Evolutionary conservation across 2,329 filamentous ascomycete genomes (phyloP), one percentile per base, ranked within the genome.

Genomic region (Didymella arachidicola): DNA sequence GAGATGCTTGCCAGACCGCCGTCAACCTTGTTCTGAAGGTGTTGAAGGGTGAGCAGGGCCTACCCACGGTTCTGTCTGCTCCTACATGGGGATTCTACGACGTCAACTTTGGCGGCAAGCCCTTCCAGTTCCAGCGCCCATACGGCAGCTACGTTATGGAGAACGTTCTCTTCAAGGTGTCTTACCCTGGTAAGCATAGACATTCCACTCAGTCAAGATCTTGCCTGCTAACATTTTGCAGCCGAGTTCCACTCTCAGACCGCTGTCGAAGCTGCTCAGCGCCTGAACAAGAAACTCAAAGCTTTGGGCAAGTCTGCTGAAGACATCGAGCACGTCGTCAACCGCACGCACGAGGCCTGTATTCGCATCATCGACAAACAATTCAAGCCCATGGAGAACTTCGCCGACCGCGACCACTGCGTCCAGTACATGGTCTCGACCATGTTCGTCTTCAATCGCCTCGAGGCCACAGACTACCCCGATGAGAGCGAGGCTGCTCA

Each of bases 61-160:
- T 99, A 56, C 92, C 93, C 52, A 97, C 93, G 7, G 93, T 98
- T 42, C 87, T 99, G 59, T 95, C 92, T 47, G 93, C 94, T 10
- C 93, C 93, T 36, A 88, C 89, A 58, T 99, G 95, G 95, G 95
- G 95, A 60, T 99, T 98, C 86, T 99, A 99, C 82, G 95, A 99
- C 76, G 93, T 98, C 66, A 86, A 96, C 65, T 99, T 98, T 86
- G 92, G 93, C 83, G 93, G 93, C 81, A 92, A 96, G 80, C 70
- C 71, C 32, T 99, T 99, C 78, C 84, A 93, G 79, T 99, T 97
- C 86, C 94, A 98, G 84, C 89, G 95, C 63, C 88, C 89, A 59
- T 99, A 99, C 76, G 94, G 93, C 76, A 96, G 91, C 84, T 99
- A 99, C 79, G 95, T 99, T 68, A 99, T 99, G 95, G 95, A 99